Evolutionary conservation across 805 yeast species (phyloP), one percentile per base, ranked within the genome.

Genomic region (Suhomyces xylopsoci): DNA sequence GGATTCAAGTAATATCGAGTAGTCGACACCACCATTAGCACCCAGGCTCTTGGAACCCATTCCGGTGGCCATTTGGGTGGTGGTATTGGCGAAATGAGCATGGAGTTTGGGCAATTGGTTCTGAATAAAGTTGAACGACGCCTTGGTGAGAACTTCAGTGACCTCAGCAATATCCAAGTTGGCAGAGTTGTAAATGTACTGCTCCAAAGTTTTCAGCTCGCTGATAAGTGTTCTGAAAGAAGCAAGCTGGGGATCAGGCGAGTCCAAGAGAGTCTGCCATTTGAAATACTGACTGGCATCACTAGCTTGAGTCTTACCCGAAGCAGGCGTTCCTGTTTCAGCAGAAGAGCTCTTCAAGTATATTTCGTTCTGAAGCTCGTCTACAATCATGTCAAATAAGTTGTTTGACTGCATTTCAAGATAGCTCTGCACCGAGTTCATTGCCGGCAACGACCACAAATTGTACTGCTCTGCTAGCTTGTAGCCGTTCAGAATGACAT

Each of bases 301-400:
- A 25, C 51, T 58, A 56, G 51, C 4, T 12, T 28, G 32, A 57
- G 50, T 17, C 14, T 38, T 38, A 14, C 46, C 50, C 20, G 45
- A 41, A 14, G 54, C 51, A 30, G 42, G 38, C 7, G 54, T 30
- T 19, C n/a, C 22, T 3, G 30, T 20, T 14, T 20, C 40, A 5
- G 24, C 45, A 7, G 53, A 41, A 0, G 57, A 51, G 45, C 57
- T 56, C 58, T 82, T 83, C 42, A 87, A 72, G 60, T 85, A 89
- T n/a, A 88, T 71, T 51, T 88, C 85, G 46, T 77, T 79, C 53
- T 82, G 84, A 42, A 90, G 70, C 61, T 91, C 96, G 56, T 88
- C 96, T n/a, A 88, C 73, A 17, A 92, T 73, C 56, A 82, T 81
- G 46, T 85, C 90, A 61, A 87, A 85, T 26, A 92, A 70, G 42